phyloP scores from a whole-genome alignment of 2,329 filamentous ascomycete genomes.

The Eutypella sp. region DNA sequence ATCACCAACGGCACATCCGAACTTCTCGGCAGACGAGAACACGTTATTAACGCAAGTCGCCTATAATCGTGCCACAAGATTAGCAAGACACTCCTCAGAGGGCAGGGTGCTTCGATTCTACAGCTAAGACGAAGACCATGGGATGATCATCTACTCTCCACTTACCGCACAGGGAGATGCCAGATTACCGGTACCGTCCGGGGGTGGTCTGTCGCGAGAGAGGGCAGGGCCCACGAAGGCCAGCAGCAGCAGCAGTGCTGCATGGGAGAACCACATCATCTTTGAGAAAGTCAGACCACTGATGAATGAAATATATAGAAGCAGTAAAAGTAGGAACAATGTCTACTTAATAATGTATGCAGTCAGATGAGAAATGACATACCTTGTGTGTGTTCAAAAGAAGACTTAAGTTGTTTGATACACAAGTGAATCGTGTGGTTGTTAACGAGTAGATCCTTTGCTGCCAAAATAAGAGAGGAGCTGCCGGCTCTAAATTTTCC shows the following conservation, averaged over 20 bases:
- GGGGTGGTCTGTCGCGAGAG: neutral
- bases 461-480: too few relatives aligned
- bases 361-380: too few relatives aligned
- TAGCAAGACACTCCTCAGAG: neutral
- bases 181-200: neutral
- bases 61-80: slow-evolving; percentile 5
- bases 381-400: too few relatives aligned
- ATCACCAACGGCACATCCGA: slow-evolving; percentile 24
- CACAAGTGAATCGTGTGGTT: too few relatives aligned
- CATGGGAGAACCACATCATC: neutral
- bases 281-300: neutral
- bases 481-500: too few relatives aligned
- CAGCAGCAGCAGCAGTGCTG: neutral
- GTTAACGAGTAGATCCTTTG: too few relatives aligned
- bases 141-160: neutral
- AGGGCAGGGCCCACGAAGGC: neutral
- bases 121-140: slow-evolving; percentile 2
- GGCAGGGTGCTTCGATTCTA: neutral
- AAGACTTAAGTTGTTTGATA: too few relatives aligned
- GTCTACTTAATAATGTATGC: too few relatives aligned
- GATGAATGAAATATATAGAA: too few relatives aligned
- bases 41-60: slow-evolving; percentile 23
- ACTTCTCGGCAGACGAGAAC: slow-evolving; percentile 11
- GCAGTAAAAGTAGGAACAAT: too few relatives aligned
- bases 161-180: neutral